Percentiles rank a stretch among this genome's conserved stretches.
Conservation (phyloP, 371 early-diverging fungal species). For the Catenaria anguillulae region DNA sequence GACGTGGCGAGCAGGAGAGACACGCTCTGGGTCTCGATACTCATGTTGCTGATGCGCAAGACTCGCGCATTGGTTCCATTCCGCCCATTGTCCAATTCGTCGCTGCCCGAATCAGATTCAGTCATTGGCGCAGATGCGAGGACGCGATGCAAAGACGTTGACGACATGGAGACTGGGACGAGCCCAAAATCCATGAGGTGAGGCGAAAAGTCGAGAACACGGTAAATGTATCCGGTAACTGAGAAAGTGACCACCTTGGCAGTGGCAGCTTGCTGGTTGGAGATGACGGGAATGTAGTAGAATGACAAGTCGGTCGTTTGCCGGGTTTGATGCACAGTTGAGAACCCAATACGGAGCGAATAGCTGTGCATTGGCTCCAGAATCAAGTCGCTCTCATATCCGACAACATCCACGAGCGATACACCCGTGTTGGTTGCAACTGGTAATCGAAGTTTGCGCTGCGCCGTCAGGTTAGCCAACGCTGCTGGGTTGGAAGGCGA, state of each 20-base stretch:
- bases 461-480: background rate
- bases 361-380: conserved; percentile 12
- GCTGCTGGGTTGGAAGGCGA: background rate
- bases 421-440: background rate
- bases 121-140: background rate
- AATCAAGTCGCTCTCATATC: background rate
- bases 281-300: conserved; percentile 29
- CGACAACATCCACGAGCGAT: background rate
- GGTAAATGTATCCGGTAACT: conserved; percentile 20
- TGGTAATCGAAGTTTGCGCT: background rate
- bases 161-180: conserved; percentile 8
- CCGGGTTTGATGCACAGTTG: conserved; percentile 20
- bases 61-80: background rate
- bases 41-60: conserved; percentile 31
- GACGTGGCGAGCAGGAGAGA: conserved; percentile 14
- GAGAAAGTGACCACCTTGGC: background rate
- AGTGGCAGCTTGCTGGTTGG: conserved; percentile 12
- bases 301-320: conserved; percentile 22
- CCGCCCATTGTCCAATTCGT: background rate
- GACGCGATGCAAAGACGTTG: conserved; percentile 1
- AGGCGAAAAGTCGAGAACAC: conserved; percentile 30
- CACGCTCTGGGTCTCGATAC: conserved; percentile 30
- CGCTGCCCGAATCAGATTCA: background rate
- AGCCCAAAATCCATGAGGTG: conserved; percentile 31
- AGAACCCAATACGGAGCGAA: conserved; percentile 26